Evolutionary conservation across 1,284 basidiomycete genomes (phyloP).

Genomic region (Sporisorium graminicola): DNA sequence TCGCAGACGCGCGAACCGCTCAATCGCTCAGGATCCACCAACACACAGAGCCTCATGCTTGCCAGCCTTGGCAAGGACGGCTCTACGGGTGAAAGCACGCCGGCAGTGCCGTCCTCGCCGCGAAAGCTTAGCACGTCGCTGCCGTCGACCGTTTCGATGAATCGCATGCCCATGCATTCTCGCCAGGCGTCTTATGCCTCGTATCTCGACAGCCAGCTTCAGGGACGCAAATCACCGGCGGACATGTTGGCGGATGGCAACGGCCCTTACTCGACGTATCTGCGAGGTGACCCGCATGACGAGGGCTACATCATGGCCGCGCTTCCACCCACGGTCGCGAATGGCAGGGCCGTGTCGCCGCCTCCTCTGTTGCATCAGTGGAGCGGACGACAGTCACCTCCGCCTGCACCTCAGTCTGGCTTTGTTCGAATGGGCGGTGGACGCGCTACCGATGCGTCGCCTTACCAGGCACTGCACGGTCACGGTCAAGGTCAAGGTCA

Average conservation of each 20-base stretch:
- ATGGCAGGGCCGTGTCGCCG: constrained; percentile 25
- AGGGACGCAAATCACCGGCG: constrained; percentile 38
- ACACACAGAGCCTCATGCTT: constrained; percentile 41
- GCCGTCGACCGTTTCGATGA: constrained; percentile 34
- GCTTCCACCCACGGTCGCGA: constrained; percentile 36
- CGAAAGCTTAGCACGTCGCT: constrained; percentile 35
- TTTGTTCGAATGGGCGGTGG: constrained; percentile 62
- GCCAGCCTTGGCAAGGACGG: constrained; percentile 29
- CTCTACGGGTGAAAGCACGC: constrained; percentile 28
- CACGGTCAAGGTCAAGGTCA: background rate
- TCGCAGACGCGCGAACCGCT: constrained; percentile 16
- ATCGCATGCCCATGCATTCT: constrained; percentile 54
- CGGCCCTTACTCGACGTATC: constrained; percentile 51
- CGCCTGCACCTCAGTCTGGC: constrained; percentile 30
- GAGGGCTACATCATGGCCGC: constrained; percentile 64
- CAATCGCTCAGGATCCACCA: constrained; percentile 24
- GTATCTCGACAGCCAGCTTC: constrained; percentile 54
- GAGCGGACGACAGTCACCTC: constrained; percentile 33
- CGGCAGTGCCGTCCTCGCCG: constrained; percentile 27
- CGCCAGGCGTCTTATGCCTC: constrained; percentile 57
- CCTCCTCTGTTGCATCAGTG: constrained; percentile 42
- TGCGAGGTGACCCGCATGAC: constrained; percentile 56
- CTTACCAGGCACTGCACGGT: constrained; percentile 44
- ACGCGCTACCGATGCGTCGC: constrained; percentile 51
- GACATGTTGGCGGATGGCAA: constrained; percentile 44